phyloP scores from a whole-genome alignment of 2,329 filamentous ascomycete species.

The Colletotrichum sp. region DNA sequence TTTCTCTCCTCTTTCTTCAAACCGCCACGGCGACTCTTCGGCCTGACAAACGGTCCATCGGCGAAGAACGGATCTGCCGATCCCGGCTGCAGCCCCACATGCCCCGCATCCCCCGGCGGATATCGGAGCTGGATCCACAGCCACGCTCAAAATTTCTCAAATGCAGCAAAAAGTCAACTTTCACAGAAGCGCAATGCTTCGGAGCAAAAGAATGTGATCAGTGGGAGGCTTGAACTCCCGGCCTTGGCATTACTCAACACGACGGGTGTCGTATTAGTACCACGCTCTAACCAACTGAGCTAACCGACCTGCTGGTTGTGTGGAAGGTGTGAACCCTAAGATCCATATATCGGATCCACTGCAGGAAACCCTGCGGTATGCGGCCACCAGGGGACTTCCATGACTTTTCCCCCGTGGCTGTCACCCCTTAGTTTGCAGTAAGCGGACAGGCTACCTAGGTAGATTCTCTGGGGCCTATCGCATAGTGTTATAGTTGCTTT shows the following conservation, averaged over 20 bases:
- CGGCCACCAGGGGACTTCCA: rapidly evolving
- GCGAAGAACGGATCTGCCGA: not conserved
- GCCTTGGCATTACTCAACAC: slow-evolving; percentile 17
- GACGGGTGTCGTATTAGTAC: slow-evolving; percentile 17
- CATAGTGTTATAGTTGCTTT: not conserved
- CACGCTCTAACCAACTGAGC: slow-evolving; percentile 23
- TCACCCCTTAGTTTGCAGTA: not conserved
- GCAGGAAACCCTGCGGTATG: not conserved
- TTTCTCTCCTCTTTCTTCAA: not conserved
- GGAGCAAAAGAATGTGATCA: not conserved
- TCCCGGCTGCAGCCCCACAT: not conserved
- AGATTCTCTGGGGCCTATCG: not conserved
- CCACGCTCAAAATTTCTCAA: not conserved
- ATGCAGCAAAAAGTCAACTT: not conserved
- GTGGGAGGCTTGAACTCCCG: slow-evolving; percentile 23
- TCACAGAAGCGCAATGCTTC: not conserved
- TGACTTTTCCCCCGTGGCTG: not conserved
- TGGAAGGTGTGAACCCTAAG: rapidly evolving
- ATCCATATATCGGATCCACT: not conserved
- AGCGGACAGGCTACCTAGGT: no score
- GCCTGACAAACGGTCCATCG: not conserved
- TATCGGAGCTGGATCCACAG: not conserved
- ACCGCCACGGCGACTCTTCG: not conserved
- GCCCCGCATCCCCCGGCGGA: not conserved
- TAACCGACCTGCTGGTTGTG: slow-evolving; percentile 10